Evolutionary conservation across 495 filamentous ascomycete genomes (phyloP), one percentile per base, ranked within the genome.

Genomic region (Penicillium manginii): DNA sequence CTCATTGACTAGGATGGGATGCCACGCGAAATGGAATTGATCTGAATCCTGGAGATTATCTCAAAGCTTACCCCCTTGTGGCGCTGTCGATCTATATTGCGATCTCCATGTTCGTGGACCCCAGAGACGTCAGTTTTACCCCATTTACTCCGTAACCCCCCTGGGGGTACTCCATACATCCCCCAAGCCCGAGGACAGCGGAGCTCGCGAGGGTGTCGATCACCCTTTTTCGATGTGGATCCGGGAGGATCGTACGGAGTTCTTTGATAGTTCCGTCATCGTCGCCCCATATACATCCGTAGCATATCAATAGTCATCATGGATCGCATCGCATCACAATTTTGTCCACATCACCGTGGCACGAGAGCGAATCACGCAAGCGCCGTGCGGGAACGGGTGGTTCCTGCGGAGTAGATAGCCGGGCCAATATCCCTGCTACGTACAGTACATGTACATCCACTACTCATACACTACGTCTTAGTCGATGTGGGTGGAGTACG

Each of bases 401-500:
- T 60, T 54, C 43, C 54, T 50, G 18, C 22, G 57, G 37, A 32
- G 23, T 7, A 35, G 42, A 29, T 21, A 45, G 42, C 42, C 26
- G 26, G 37, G 15, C 12, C 40, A 32, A 55, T 15, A 21, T 42
- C 61, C 57, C 42, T 58, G 58, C 47, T 23, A 43, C 46, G 9
- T n/a, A 29, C 26, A 29, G 26, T 29, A 5, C 26, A 29, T 55
- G 3, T 10, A 17, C 18, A n/a, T n/a, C n/a, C n/a, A n/a, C n/a
- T n/a, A n/a, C n/a, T n/a, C n/a, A n/a, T n/a, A n/a, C n/a, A n/a
- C n/a, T n/a, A n/a, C n/a, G n/a, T 40, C 54, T 29, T 54, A 54
- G 49, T 45, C 23, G 61, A 57, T 46, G 57, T 29, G 26, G 26
- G 65, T 63, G 60, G 65, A 65, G 57, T n/a, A 57, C 54, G 62